Evolutionary conservation across 805 yeast genomes (phyloP).

Genomic region (Yamadazyma laniorum): DNA sequence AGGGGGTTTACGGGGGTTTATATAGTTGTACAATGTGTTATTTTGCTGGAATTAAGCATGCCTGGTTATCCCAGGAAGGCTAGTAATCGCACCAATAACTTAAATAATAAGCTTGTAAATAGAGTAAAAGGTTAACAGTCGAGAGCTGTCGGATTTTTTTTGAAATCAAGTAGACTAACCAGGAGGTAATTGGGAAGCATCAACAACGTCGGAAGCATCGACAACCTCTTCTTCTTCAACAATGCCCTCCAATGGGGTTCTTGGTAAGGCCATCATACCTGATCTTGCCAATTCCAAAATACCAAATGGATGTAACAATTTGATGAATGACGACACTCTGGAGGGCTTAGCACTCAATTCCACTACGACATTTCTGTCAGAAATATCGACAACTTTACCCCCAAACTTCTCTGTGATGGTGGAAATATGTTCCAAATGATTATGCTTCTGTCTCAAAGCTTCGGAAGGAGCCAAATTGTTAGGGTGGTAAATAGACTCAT

Average conservation of each 20-base stretch:
- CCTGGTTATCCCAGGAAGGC: too few relatives aligned
- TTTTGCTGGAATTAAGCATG: too few relatives aligned
- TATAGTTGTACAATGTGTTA: too few relatives aligned
- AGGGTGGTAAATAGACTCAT: conserved; percentile 70
- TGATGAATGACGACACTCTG: conserved; percentile 81
- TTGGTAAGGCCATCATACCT: conserved; percentile 98
- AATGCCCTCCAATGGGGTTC: conserved; percentile 76
- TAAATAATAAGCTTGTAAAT: too few relatives aligned
- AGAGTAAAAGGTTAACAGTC: too few relatives aligned
- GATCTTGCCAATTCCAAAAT: conserved; percentile 94
- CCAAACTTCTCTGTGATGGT: conserved; percentile 84
- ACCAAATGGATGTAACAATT: conserved; percentile 92
- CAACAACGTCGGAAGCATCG: conserved; percentile 71
- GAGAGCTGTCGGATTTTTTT: too few relatives aligned
- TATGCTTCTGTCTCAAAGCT: conserved; percentile 90
- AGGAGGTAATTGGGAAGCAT: conserved; percentile 89
- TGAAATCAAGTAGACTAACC: too few relatives aligned
- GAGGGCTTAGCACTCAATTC: conserved; percentile 94
- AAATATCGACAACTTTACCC: conserved; percentile 87
- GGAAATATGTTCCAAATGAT: conserved; percentile 81
- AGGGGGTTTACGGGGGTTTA: too few relatives aligned
- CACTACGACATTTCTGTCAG: conserved; percentile 90
- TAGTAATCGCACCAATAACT: too few relatives aligned
- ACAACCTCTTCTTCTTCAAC: conserved; percentile 45
- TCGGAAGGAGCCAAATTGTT: conserved; percentile 85